A percentile compares a stretch with the other conserved stretches of the same genome.
Evolutionary conservation across 78 protist species (phyloP).

Genomic region (Polysphondylium violaceum): DNA sequence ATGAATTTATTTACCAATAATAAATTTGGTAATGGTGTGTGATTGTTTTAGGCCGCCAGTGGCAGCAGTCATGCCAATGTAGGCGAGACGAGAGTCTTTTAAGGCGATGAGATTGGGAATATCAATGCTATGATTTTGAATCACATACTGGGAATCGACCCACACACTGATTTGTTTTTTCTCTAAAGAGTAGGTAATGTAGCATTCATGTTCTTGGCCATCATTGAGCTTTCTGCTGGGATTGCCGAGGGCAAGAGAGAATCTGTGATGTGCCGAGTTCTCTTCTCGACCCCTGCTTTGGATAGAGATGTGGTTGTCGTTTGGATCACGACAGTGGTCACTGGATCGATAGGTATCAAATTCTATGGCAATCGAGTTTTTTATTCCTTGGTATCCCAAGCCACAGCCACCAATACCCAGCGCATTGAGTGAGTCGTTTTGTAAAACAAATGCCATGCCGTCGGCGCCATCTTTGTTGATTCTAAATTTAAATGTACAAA

Average conservation of each 20-base stretch:
- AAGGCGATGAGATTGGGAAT: conserved; percentile 1
- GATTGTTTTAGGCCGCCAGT: conserved; percentile 83
- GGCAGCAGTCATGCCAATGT: conserved; percentile 80
- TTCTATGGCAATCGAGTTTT: conserved; percentile 80
- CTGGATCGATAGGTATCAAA: conserved; percentile 56
- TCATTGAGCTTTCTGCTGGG: conserved; percentile 45
- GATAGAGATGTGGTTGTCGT: conserved; percentile 71
- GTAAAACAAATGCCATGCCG: conserved; percentile 85
- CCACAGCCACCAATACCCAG: conserved; percentile 75
- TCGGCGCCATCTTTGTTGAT: conserved; percentile 73
- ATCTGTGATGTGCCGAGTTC: conserved; percentile 64
- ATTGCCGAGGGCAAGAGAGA: conserved; percentile 16
- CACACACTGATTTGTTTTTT: conserved; percentile 5
- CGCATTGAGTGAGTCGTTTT: conserved; percentile 29
- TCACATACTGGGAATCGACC: conserved; percentile 29
- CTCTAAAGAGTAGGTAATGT: neutral
- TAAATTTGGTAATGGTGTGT: conserved; percentile 51
- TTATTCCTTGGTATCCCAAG: conserved; percentile 76
- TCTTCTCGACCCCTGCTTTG: conserved; percentile 2
- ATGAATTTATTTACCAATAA: conserved; percentile 31
- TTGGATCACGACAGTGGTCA: conserved; percentile 58
- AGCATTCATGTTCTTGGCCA: conserved; percentile 34
- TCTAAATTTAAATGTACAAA: conserved; percentile 33
- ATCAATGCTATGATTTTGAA: neutral
- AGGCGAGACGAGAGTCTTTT: conserved; percentile 7